phyloP scores from a whole-genome alignment of 805 yeast genomes.

The Saturnispora bothae region DNA sequence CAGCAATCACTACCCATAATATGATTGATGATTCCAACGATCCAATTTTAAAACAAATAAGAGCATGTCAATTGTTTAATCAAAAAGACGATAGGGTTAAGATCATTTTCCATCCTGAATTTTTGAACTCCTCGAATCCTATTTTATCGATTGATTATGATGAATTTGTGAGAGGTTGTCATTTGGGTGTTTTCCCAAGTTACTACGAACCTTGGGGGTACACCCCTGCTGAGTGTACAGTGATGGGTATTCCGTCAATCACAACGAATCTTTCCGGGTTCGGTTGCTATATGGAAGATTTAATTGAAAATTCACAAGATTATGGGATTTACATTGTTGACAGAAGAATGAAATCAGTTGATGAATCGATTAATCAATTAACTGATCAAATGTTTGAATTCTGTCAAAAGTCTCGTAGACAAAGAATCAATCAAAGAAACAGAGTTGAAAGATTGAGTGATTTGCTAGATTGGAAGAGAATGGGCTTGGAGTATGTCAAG shows the following conservation, averaged over 20 bases:
- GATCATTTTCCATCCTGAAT: conserved; percentile 95
- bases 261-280: conserved; percentile 94
- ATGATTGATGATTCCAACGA: conserved; percentile 88
- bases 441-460: conserved; percentile 92
- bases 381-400: conserved; percentile 85
- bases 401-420: conserved; percentile 83
- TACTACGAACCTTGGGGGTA: conserved; percentile 99
- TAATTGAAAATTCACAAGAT: conserved; percentile 87
- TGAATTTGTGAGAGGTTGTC: conserved; percentile 96
- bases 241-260: conserved; percentile 97
- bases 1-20: conserved; percentile 95
- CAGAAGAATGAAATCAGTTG: conserved; percentile 83
- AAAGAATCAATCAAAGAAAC: conserved; percentile 94
- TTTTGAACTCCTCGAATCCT: conserved; percentile 89
- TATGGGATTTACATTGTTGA: conserved; percentile 97
- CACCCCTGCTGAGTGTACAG: conserved; percentile 98
- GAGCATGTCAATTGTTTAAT: conserved; percentile 86
- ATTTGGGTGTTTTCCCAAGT: conserved; percentile 95
- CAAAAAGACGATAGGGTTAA: conserved; percentile 85
- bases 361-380: conserved; percentile 86
- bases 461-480: conserved; percentile 91
- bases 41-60: conserved; percentile 83
- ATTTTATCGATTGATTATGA: conserved; percentile 89
- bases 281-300: conserved; percentile 97
- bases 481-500: conserved; percentile 94